Evolutionary conservation across 805 yeast species (phyloP).

Genomic region (Hanseniaspora clermontiae): DNA sequence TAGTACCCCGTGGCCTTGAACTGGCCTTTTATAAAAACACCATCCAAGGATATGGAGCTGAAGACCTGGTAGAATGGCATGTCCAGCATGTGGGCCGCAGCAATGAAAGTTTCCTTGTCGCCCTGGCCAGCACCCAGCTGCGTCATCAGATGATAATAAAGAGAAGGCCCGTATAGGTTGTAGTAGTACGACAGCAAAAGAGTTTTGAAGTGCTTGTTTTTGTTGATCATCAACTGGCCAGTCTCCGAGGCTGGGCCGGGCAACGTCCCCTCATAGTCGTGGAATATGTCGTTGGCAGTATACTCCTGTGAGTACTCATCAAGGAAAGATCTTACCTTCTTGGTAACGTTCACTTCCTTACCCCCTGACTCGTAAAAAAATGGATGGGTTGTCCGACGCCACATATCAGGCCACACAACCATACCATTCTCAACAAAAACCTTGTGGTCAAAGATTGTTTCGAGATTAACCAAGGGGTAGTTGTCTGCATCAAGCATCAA

Average conservation of each 20-base stretch:
- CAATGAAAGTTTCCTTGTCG: constrained; percentile 62
- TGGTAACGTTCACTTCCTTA: constrained; percentile 32
- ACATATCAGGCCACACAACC: constrained; percentile 74
- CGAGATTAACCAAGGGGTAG: constrained; percentile 55
- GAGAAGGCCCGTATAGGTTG: constrained; percentile 55
- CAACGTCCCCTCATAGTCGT: constrained; percentile 48
- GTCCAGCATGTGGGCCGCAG: constrained; percentile 43
- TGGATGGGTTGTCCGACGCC: constrained; percentile 77
- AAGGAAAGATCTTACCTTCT: constrained; percentile 28
- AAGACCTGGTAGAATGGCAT: constrained; percentile 40
- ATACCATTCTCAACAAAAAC: constrained; percentile 43
- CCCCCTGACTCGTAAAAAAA: constrained; percentile 58
- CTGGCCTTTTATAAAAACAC: background rate
- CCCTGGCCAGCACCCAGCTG: constrained; percentile 75
- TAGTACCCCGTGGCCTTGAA: constrained; percentile 64
- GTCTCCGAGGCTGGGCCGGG: constrained; percentile 65
- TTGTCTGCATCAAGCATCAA: constrained; percentile 66
- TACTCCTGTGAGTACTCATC: constrained; percentile 27
- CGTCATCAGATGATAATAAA: constrained; percentile 54
- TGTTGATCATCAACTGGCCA: constrained; percentile 56
- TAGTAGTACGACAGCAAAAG: constrained; percentile 51
- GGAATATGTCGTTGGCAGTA: constrained; percentile 22
- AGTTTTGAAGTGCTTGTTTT: constrained; percentile 44
- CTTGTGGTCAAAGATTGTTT: constrained; percentile 42
- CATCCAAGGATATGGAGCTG: constrained; percentile 28